Percentiles rank a stretch among this genome's conserved stretches.
Evolutionary conservation across 1,139 yeast genomes (phyloP).

Genomic region (Pichia sp.): DNA sequence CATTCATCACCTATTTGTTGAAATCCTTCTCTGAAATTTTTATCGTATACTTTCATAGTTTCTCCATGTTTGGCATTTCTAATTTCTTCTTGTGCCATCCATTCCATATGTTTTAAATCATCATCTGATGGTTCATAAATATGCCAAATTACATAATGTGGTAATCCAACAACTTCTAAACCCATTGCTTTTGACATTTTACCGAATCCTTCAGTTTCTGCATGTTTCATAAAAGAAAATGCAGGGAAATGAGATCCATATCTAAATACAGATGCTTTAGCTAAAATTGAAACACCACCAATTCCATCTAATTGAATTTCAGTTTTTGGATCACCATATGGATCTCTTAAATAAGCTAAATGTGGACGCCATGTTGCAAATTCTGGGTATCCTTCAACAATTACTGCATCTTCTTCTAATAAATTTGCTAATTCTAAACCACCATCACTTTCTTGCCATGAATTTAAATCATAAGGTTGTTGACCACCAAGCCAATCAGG

Average conservation of each 20-base stretch:
- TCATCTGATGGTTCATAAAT: conserved; percentile 88
- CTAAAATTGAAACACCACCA: conserved; percentile 83
- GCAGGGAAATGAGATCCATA: conserved; percentile 86
- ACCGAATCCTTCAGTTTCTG: conserved; percentile 90
- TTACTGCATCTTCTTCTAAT: conserved; percentile 74
- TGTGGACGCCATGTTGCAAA: conserved; percentile 86
- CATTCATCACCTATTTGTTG: conserved; percentile 66
- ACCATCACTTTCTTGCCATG: conserved; percentile 78
- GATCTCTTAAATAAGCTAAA: conserved; percentile 66
- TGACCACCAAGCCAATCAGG: conserved; percentile 71
- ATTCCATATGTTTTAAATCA: conserved; percentile 87
- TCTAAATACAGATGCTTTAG: conserved; percentile 75
- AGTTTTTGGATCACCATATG: conserved; percentile 59
- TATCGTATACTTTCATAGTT: conserved; percentile 61
- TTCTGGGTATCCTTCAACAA: conserved; percentile 86
- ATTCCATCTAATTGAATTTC: conserved; percentile 76
- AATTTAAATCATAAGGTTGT: conserved; percentile 79
- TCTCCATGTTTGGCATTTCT: conserved; percentile 59
- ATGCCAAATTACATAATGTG: conserved; percentile 88
- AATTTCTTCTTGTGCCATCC: conserved; percentile 92
- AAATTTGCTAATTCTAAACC: conserved; percentile 61
- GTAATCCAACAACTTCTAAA: conserved; percentile 74
- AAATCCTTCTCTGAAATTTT: conserved; percentile 72
- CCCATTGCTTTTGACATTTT: conserved; percentile 81
- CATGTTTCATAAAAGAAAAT: conserved; percentile 81